Evolutionary conservation across 2,329 filamentous ascomycete genomes (phyloP), one percentile per base, ranked within the genome.

Genomic region (Curvularia hawaiiensis): DNA sequence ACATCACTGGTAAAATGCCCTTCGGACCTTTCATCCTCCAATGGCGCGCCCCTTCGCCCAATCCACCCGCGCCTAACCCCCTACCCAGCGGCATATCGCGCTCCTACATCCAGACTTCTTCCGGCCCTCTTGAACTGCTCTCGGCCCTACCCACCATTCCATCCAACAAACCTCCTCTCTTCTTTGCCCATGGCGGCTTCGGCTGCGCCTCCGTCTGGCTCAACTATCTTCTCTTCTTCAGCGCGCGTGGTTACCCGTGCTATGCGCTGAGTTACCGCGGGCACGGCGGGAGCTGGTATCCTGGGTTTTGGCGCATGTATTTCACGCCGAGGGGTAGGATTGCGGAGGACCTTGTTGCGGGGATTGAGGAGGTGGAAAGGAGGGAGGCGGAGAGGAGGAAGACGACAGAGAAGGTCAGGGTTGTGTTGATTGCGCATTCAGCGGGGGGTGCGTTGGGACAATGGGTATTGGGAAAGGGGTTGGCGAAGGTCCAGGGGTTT

Each of bases 121-220:
- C 71, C 3, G 82, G 83, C 2, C 70, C 74, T 3, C 72, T 85
- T n/a, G 83, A 85, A 64, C 65, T 85, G 3, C 77, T 85, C 28
- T 76, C 74, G 55, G 79, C 78, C n/a, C 62, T 69, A 14, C 77
- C 79, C 1, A 52, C 62, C 8, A 47, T 28, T 22, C 52, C 30
- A 9, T 30, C 44, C 11, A 10, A 14, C 44, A 65, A 68, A 14
- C 68, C 77, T 10, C 78, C 80, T 2, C 67, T 85, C 12, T 78
- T 84, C 72, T 84, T 85, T 70, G 74, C 79, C 33, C 83, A 85
- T 60, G 83, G 83, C 39, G 82, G 82, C 48, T 84, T 84, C 75
- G 83, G 83, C 40, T 77, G 76, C 52, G 84, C 83, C 8, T 79
- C 78, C 67, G 77, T 84, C 20, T 85, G 82, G 81, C 73, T 79